Conservation (phyloP, 768 basidiomycete genomes). For the Termitomyces heimii region DNA sequence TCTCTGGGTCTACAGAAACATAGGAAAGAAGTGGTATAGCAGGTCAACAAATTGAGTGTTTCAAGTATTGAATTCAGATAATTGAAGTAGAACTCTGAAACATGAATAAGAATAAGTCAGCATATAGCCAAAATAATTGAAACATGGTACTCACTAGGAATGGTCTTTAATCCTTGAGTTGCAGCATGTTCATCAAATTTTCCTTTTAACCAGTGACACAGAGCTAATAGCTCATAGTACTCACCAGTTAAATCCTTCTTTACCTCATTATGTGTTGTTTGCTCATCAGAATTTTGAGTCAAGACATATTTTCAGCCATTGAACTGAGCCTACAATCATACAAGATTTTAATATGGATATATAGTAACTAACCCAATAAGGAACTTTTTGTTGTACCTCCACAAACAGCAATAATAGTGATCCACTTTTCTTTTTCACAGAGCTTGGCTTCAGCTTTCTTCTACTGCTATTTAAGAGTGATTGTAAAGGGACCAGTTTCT, state of each 20-base stretch:
- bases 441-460: neutral
- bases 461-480: neutral
- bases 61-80: neutral
- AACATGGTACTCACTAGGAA: neutral
- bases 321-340: neutral
- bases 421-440: neutral
- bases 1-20: neutral
- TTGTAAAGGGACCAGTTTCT: no score
- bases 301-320: constrained; percentile 16
- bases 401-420: neutral
- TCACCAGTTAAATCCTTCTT: constrained; percentile 11
- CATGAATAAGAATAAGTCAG: neutral
- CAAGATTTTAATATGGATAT: neutral
- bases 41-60: neutral
- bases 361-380: no score
- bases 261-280: constrained; percentile 3
- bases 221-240: constrained; percentile 12
- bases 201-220: constrained; percentile 14
- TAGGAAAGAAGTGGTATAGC: neutral
- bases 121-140: neutral
- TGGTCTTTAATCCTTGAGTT: neutral
- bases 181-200: constrained; percentile 9
- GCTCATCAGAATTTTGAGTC: constrained; percentile 10
- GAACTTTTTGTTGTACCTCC: neutral
- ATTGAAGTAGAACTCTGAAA: neutral